A percentile compares a stretch with the other conserved stretches of the same genome.
Evolutionary conservation across 257 asterid species (phyloP).

Genomic region (Voacanga thouarsii): DNA sequence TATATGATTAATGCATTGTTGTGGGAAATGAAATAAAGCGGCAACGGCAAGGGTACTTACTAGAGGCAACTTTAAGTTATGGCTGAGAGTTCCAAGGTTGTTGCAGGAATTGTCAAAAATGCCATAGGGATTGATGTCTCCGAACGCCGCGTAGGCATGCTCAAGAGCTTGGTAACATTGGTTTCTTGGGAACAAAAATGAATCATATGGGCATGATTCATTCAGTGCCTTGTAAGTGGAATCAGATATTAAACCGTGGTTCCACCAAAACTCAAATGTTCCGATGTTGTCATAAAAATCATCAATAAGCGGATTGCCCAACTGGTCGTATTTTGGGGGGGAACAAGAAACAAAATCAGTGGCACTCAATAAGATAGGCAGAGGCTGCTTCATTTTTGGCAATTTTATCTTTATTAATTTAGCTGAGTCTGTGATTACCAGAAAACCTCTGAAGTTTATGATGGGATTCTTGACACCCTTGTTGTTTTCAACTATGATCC

Average conservation of each 20-base stretch:
- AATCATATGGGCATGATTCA: constrained; percentile 38
- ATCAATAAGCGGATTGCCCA: constrained; percentile 57
- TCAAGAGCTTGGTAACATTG: constrained; percentile 37
- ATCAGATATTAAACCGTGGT: constrained; percentile 47
- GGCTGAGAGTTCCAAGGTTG: constrained; percentile 29
- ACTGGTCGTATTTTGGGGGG: constrained; percentile 17
- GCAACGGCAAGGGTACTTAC: constrained; percentile 20
- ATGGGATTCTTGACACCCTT: constrained; percentile 34
- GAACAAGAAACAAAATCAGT: no score
- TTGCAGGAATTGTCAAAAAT: constrained; percentile 37
- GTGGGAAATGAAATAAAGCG: neutral
- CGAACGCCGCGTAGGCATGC: constrained; percentile 36
- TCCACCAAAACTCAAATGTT: constrained; percentile 58
- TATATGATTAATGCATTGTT: neutral
- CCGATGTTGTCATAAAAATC: constrained; percentile 48
- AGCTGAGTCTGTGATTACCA: constrained; percentile 27
- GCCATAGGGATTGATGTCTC: constrained; percentile 50
- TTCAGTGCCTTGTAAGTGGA: constrained; percentile 42
- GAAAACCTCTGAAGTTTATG: constrained; percentile 59
- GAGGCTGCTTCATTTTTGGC: neutral
- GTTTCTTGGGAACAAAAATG: constrained; percentile 39
- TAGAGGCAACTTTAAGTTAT: constrained; percentile 35
- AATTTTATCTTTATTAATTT: neutral
- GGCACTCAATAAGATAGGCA: no score
- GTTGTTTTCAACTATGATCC: constrained; percentile 39